Base-by-base conservation (phyloP, 352 stramenopile species). In the Aphanomyces cochlioides region DNA sequence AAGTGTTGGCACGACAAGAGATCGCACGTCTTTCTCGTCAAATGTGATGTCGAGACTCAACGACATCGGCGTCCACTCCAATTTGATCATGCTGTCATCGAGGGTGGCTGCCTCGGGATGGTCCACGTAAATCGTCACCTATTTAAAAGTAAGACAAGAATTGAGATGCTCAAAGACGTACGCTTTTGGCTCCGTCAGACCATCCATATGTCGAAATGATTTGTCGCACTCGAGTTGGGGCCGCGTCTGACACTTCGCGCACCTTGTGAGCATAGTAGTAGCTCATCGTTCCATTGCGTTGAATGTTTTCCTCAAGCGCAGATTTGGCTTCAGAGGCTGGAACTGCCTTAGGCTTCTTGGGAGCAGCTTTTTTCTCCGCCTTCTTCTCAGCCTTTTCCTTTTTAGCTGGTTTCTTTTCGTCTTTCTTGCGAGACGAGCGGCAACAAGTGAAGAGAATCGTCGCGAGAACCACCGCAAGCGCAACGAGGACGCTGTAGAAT, bases 61-160 rank as follows among this genome's bases (percentile, higher is more conserved):
- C 47, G 87, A 93, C 69, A 76, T 92, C 34, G 81, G 78, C 56
- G 82, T 92, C 87, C 87, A 95, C 70, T 92, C 83, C 81, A 95
- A 69, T 57, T 84, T 47, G 28, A 95, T 69, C 57, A 90, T 81
- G 48, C 88, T 79, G 3, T 82, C 67, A 48, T 78, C 69, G 77
- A 95, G 83, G 59, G 75, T 76, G 37, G 71, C 71, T 7, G 90
- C 76, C 0, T 70, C 74, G 19, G 81, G 73, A 59, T 95, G 84
- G n/a, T 79, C 84, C 37, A 95, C 68, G 75, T 80, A 95, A 65
- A 95, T 95, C 57, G 85, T 93, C 59, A 21, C 40, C 43, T 56
- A 72, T 10, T 5, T 21, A 19, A 17, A 12, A 69, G 57, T 15
- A 28, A 6, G 12, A 34, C 7, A 3, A 50, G 13, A 37, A 39